These are phyloP conservation scores for Sordaria brevicollis DNA, from an alignment of 495 filamentous ascomycete species.

Conservation along the genomic window DNA sequence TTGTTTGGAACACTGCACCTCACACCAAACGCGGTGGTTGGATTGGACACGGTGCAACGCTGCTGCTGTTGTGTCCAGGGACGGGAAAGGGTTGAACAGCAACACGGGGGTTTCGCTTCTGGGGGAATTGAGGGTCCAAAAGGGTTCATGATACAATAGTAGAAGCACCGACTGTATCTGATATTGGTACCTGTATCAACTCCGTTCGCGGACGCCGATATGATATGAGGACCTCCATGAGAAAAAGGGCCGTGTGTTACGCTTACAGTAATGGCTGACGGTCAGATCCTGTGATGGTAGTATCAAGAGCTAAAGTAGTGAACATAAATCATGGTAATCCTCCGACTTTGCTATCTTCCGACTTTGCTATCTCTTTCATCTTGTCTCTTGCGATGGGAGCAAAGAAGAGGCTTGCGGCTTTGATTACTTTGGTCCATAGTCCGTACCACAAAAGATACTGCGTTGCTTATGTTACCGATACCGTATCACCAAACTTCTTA, in stretches of 20 bases:
- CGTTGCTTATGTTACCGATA: background rate
- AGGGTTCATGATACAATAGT: background rate
- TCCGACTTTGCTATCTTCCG: too few species aligned
- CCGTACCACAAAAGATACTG: background rate
- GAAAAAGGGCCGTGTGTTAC: background rate
- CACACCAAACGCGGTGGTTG: background rate
- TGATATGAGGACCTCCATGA: background rate
- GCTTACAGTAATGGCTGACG: background rate
- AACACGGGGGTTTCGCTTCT: background rate
- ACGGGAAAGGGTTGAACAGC: background rate
- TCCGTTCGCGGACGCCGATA: background rate
- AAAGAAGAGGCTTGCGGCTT: slow-evolving; percentile 2
- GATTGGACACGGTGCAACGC: background rate
- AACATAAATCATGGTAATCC: background rate
- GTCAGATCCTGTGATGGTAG: background rate
- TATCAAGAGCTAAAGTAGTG: background rate
- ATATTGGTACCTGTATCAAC: background rate
- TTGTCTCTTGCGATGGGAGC: slow-evolving; percentile 14
- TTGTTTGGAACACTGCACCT: background rate
- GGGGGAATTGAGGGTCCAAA: background rate
- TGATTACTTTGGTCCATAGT: background rate
- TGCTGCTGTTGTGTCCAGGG: background rate
- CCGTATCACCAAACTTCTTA: background rate
- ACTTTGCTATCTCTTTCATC: background rate
- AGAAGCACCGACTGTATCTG: too few species aligned